A percentile compares a stretch with the other conserved stretches of the same genome.
These are phyloP conservation scores for Colletotrichum somersetense DNA, from an alignment of 2,329 filamentous ascomycete species.

Conservation along the genomic window DNA sequence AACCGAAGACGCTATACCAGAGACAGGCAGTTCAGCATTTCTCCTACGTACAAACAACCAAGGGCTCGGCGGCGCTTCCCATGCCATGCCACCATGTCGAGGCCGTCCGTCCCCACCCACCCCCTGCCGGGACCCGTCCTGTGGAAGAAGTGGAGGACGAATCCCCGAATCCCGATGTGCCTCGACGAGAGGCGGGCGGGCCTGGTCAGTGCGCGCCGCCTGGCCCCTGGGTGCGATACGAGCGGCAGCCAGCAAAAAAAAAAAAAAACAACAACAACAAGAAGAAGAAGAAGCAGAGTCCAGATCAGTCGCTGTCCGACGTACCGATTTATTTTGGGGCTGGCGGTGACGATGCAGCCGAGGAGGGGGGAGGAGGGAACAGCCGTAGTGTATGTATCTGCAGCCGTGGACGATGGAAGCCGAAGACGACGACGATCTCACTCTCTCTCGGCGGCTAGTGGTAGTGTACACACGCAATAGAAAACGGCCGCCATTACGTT, in stretches of 20 bases:
- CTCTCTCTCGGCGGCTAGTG: background rate
- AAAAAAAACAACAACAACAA: background rate
- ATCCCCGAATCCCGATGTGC: conserved; percentile 38
- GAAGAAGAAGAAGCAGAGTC: conserved; percentile 19
- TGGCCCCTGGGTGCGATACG: conserved; percentile 26
- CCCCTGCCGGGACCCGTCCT: conserved; percentile 17
- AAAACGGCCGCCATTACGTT: conserved; percentile 27
- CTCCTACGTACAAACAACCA: conserved; percentile 17
- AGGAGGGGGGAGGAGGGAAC: background rate
- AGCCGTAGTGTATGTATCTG: background rate
- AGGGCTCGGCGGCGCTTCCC: conserved; percentile 11
- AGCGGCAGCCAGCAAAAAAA: conserved; percentile 34
- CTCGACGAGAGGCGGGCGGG: conserved; percentile 1
- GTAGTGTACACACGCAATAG: too few relatives aligned
- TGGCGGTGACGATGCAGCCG: conserved; percentile 35
- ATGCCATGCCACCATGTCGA: conserved; percentile 28
- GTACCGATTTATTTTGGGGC: conserved; percentile 10
- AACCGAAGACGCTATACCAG: background rate
- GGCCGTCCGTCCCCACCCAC: conserved; percentile 11
- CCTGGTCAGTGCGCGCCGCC: conserved; percentile 20
- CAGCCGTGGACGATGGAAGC: background rate
- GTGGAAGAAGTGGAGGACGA: conserved; percentile 32
- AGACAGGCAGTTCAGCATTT: background rate
- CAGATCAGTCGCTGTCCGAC: conserved; percentile 41
- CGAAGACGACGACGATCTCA: too few relatives aligned